A percentile compares a stretch with the other conserved stretches of the same genome.
Conservation (phyloP, 352 stramenopile genomes). For the Pythium dissotocum region DNA sequence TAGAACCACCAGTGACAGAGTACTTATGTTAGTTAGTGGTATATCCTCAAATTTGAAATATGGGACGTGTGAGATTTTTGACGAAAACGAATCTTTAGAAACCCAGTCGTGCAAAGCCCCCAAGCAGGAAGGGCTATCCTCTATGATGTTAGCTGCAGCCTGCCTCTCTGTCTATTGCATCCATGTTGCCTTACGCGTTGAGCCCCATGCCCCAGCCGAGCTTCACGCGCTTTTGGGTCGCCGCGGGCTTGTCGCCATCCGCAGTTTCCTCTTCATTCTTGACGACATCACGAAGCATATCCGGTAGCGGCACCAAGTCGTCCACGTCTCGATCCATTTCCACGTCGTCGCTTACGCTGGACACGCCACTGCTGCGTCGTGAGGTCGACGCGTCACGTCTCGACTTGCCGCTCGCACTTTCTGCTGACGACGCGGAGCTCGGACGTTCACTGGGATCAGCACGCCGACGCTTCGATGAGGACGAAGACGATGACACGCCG, state of each 20-base stretch:
- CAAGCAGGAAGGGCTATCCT: background rate
- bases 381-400: background rate
- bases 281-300: conserved; percentile 14
- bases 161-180: background rate
- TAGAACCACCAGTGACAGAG: background rate
- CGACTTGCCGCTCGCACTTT: conserved; percentile 14
- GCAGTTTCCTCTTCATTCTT: conserved; percentile 5
- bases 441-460: conserved; percentile 8
- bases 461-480: conserved; percentile 26
- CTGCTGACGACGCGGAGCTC: conserved; percentile 15
- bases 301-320: conserved; percentile 18
- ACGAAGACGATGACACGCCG: conserved; percentile 11
- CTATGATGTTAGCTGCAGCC: background rate
- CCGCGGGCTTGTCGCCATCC: conserved; percentile 2
- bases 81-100: background rate
- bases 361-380: conserved; percentile 11
- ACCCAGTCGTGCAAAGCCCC: background rate
- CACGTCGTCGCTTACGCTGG: background rate
- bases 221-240: conserved; percentile 52
- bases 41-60: background rate
- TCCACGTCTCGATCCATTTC: background rate
- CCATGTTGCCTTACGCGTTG: conserved; percentile 15
- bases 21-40: background rate
- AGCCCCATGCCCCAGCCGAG: conserved; percentile 85
- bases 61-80: background rate